Evolutionary conservation across 345 rosid genomes (phyloP), one percentile per base, ranked within the genome.

Genomic region (Eucalyptus marginata): DNA sequence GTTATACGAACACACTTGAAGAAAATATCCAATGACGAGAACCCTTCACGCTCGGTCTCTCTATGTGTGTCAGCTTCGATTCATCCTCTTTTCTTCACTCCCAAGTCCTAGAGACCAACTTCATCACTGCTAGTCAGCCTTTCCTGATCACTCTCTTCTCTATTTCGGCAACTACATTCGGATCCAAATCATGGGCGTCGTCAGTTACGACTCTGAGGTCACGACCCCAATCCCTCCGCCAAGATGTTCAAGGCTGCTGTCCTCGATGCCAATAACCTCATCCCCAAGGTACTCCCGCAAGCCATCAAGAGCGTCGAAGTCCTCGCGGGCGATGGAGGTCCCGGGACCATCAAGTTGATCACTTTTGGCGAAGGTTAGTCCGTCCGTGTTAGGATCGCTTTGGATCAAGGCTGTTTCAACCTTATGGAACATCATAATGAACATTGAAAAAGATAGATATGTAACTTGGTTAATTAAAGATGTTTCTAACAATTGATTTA

Each of bases 241-340:
- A 88, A 81, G 88, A 13, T 88, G 87, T 88, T 87, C 90, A 79
- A 90, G 87, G 90, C 91, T 31, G 68, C 84, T 49, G 36, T 90
- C 49, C 87, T 93, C 15, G 95, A 94, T 3, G 89, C 16, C 5
- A 80, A 88, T 51, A 86, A 49, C 86, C 58, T 93, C 49, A 20
- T 93, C 54, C 90, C 92, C 33, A 92, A 91, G 89, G 33, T 91
- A 17, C 13, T 91, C 40, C 96, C 95, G 1, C 90, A 90, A 7
- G 94, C 89, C 33, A 58, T 93, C 44, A 87, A 89, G 89, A 91
- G 88, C 24, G 51, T 90, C 17, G 90, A 87, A 20, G 20, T 84
- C 71, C 49, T 92, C 11, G 88, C 92, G 86, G 96, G 94, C 49
- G 89, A 91, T 31, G 94, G 94, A 13, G 93, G 91, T 3, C 80